Evolutionary conservation across 108 stramenopile species (phyloP), one percentile per base, ranked within the genome.

Genomic region (Skeletonema tropicum): DNA sequence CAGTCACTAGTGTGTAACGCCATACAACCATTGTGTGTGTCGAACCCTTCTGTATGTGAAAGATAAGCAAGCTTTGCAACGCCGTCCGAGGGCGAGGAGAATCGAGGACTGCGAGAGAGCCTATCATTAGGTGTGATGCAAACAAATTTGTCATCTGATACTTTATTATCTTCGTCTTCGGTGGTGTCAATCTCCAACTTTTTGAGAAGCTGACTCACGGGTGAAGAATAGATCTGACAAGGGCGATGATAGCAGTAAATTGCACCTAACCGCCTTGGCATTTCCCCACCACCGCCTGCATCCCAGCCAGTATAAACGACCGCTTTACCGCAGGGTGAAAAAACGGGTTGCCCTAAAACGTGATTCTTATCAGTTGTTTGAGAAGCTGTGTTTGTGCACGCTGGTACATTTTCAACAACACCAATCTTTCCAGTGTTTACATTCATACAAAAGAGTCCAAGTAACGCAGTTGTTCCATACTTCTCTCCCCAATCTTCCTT

Each of bases 291-390:
- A 0, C 83, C 88, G 10, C 90, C 92, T 7, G 90, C 92, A 89
- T 91, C 86, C 90, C 90, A 94, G 23, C 66, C 89, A 11, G 88
- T 89, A 52, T 88, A 94, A 17, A 90, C 92, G 41, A 94, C 75
- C 7, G 76, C 70, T 13, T 66, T 57, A 33, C 80, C 80, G 49
- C 77, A 80, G 1, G 89, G 88, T 73, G 78, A 70, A 62, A 88
- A 90, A 17, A 82, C 66, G 26, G 87, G 66, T 36, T 93, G 89
- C 3, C 90, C 90, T 32, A 94, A 71, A 6, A 81, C 73, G 39
- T 82, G 79, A 6, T 83, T 80, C 0, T 82, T 82, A 38, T 69
- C 52, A 10, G 68, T 83, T 14, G 66, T 65, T 17, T 29, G 26
- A 12, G 70, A 35, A n/a, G 66, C 38, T 5, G 55, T 70, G 13